Percentiles rank a stretch among this genome's conserved stretches.
These are phyloP conservation scores for Melanogaster broomeanus DNA, from an alignment of 768 basidiomycete genomes.

Conservation along the genomic window DNA sequence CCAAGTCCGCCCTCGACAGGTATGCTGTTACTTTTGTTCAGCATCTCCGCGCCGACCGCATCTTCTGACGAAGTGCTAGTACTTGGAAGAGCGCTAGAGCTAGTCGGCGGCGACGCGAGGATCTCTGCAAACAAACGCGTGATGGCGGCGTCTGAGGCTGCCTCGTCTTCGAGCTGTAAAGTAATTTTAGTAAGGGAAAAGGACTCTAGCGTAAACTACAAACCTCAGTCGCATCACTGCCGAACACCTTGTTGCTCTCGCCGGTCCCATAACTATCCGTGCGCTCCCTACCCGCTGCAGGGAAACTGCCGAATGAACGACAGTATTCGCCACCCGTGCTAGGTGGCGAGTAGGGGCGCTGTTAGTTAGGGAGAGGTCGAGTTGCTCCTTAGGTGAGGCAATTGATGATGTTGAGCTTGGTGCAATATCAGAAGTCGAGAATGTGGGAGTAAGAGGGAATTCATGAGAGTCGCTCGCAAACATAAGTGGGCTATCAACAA, in stretches of 20 bases:
- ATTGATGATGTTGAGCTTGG: constrained; percentile 32
- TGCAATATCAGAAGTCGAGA: constrained; percentile 37
- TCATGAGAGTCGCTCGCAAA: constrained; percentile 28
- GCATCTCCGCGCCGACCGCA: constrained; percentile 22
- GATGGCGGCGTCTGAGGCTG: constrained; percentile 41
- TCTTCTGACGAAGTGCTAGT: constrained; percentile 35
- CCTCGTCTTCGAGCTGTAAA: constrained; percentile 50
- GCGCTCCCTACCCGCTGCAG: constrained; percentile 87
- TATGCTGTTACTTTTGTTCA: constrained; percentile 17
- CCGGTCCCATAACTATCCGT: constrained; percentile 29
- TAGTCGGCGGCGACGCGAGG: constrained; percentile 35
- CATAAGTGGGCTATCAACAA: constrained; percentile 33
- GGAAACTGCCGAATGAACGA: constrained; percentile 60
- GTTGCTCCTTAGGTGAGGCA: constrained; percentile 21
- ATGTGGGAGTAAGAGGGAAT: constrained; percentile 40
- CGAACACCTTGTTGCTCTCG: constrained; percentile 17
- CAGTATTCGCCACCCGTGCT: constrained; percentile 95
- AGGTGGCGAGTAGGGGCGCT: constrained; percentile 88
- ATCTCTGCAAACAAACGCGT: constrained; percentile 36
- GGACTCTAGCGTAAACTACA: constrained; percentile 19
- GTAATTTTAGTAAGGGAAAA: constrained; percentile 20
- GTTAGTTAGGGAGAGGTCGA: constrained; percentile 35
- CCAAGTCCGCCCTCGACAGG: constrained; percentile 12
- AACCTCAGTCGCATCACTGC: constrained; percentile 37
- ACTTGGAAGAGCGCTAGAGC: constrained; percentile 33